A percentile compares a stretch with the other conserved stretches of the same genome.
phyloP scores from a whole-genome alignment of 176 grass and related monocot genomes.

The Ampelocalamus luodianensis region DNA sequence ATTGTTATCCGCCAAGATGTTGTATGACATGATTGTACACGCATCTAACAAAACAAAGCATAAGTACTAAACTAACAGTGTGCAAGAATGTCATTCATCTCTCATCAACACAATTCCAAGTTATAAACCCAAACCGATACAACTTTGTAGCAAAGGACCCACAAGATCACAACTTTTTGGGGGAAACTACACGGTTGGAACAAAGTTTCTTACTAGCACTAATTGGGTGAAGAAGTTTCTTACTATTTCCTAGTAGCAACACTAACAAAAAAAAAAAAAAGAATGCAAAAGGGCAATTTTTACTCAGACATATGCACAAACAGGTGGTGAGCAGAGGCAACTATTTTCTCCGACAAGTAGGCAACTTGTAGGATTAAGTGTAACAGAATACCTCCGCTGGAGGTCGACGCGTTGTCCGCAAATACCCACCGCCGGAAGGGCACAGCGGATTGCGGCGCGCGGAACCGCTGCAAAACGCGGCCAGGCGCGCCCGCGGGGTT shows the following conservation, averaged over 20 bases:
- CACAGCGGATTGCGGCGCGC: background rate
- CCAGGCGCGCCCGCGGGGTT: slow-evolving; percentile 26
- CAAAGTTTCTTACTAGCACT: background rate
- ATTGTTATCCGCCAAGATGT: slow-evolving; percentile 87
- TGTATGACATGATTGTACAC: slow-evolving; percentile 83
- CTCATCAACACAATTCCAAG: background rate
- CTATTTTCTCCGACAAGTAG: background rate
- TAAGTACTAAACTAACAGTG: background rate
- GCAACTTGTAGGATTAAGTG: background rate
- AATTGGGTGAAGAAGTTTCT: background rate
- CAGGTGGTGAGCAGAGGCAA: slow-evolving; percentile 29
- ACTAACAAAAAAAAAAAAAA: background rate
- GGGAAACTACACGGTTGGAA: background rate
- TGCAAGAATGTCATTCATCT: background rate
- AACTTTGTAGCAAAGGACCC: background rate
- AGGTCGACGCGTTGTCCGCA: slow-evolving; percentile 49
- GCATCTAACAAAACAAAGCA: slow-evolving; percentile 57
- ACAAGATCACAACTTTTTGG: background rate
- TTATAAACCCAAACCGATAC: background rate
- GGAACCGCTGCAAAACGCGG: slow-evolving; percentile 19
- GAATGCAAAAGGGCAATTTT: background rate
- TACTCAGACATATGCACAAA: slow-evolving; percentile 35
- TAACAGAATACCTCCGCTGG: slow-evolving; percentile 47
- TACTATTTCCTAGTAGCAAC: background rate
- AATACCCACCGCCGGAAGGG: slow-evolving; percentile 49